Percentiles rank a stretch among this genome's conserved stretches.
Evolutionary conservation across 75 land plant genomes (phyloP).

Genomic region (Pinus tabuliformis): DNA sequence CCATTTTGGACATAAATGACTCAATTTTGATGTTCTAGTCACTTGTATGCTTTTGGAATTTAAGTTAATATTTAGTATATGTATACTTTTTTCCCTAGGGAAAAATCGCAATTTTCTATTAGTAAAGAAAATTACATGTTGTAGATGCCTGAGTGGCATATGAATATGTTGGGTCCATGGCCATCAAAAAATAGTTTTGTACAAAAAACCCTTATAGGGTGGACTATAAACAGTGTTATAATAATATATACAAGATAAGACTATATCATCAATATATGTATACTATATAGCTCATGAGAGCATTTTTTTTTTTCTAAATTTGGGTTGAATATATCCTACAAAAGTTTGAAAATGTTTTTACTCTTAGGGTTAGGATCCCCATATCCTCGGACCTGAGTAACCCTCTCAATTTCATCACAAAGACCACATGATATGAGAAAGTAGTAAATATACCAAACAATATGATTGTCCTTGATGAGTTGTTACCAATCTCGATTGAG

Average conservation of each 20-base stretch:
- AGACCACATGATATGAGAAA: constrained; percentile 48
- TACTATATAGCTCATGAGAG: neutral
- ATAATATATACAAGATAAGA: no score
- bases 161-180: no score
- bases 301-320: neutral
- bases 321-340: constrained; percentile 64
- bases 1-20: neutral
- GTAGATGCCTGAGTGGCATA: no score
- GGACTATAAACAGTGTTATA: no score
- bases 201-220: no score
- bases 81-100: neutral
- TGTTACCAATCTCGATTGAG: constrained; percentile 52
- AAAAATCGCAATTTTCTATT: no score
- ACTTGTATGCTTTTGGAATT: neutral
- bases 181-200: no score
- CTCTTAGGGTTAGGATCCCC: constrained; percentile 57
- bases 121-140: no score
- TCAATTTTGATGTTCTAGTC: neutral
- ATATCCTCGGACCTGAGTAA: constrained; percentile 56
- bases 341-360: constrained; percentile 59
- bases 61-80: neutral
- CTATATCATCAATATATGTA: neutral
- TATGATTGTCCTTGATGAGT: constrained; percentile 62
- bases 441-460: constrained; percentile 63
- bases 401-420: constrained; percentile 63